Evolutionary conservation across 306 rosid genomes (phyloP).

Genomic region (Datisca glomerata): DNA sequence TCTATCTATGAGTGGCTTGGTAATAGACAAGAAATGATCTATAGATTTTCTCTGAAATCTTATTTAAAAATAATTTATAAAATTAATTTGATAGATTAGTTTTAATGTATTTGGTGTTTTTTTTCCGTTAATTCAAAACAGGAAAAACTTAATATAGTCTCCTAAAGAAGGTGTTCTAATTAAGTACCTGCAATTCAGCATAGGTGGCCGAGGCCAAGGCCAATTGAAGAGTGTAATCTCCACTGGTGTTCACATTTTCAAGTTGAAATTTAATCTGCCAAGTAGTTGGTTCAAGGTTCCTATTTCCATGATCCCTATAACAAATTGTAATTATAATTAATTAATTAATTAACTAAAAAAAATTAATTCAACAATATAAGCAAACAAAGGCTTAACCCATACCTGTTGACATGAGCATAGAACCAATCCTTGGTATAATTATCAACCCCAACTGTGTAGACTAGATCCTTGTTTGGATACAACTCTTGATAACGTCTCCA

Average conservation of each 20-base stretch:
- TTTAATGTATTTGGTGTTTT: too few species aligned
- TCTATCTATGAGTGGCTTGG: too few species aligned
- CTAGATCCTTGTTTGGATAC: slow-evolving; percentile 14
- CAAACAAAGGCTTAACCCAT: not conserved
- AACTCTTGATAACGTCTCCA: slow-evolving; percentile 24
- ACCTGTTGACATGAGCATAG: slow-evolving; percentile 20
- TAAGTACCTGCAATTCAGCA: slow-evolving; percentile 41
- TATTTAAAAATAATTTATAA: too few species aligned
- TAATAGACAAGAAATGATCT: too few species aligned
- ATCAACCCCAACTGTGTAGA: slow-evolving; percentile 11
- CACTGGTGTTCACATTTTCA: slow-evolving; percentile 1
- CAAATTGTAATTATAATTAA: too few species aligned
- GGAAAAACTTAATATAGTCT: too few species aligned
- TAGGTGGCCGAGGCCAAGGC: slow-evolving; percentile 50
- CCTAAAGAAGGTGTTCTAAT: too few species aligned
- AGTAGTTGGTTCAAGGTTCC: slow-evolving; percentile 32
- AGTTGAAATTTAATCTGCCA: slow-evolving; percentile 56
- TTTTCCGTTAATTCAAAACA: too few species aligned
- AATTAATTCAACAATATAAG: not conserved
- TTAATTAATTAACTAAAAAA: not conserved
- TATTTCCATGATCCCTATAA: slow-evolving; percentile 22
- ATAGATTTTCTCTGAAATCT: not conserved
- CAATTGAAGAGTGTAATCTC: slow-evolving; percentile 56
- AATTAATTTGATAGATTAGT: not conserved
- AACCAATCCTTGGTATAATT: slow-evolving; percentile 15